phyloP scores from a whole-genome alignment of 2,329 filamentous ascomycete species.

The Pseudogymnoascus sp. region DNA sequence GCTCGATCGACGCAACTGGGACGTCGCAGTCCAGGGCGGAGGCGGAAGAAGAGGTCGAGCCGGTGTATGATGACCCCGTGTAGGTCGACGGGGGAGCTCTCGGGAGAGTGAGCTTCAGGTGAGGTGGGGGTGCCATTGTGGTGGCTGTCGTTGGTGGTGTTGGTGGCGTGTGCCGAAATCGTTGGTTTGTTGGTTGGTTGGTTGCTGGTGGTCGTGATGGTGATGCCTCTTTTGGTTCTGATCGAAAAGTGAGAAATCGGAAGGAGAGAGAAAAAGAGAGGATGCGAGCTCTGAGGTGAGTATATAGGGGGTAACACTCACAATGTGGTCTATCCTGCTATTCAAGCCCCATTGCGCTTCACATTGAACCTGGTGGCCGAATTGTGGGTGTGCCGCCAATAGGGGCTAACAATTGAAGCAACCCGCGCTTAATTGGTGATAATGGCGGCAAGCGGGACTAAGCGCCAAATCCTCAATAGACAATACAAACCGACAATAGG shows the following conservation, averaged over 20 bases:
- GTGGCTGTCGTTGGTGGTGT: background rate
- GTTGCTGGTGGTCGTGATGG: background rate
- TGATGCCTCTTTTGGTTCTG: background rate
- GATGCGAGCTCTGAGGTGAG: background rate
- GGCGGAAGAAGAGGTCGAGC: background rate
- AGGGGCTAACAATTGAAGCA: conserved; percentile 4
- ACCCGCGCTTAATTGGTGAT: background rate
- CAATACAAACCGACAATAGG: background rate
- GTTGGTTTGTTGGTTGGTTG: background rate
- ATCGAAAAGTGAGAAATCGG: background rate
- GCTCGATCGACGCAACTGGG: background rate
- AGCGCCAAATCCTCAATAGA: background rate
- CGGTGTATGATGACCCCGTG: background rate
- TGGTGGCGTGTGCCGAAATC: background rate
- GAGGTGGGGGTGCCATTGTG: background rate
- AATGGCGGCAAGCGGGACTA: background rate
- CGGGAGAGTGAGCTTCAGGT: background rate
- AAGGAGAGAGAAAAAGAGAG: background rate
- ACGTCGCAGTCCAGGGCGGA: background rate
- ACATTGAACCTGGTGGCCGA: background rate
- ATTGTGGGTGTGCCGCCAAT: background rate
- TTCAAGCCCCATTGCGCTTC: background rate
- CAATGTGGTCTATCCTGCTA: background rate
- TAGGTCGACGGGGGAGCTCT: background rate
- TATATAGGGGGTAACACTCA: background rate